Percentiles rank a stretch among this genome's conserved stretches.
Evolutionary conservation across 805 yeast genomes (phyloP).

Genomic region (Jamesozyma jinghongensis): DNA sequence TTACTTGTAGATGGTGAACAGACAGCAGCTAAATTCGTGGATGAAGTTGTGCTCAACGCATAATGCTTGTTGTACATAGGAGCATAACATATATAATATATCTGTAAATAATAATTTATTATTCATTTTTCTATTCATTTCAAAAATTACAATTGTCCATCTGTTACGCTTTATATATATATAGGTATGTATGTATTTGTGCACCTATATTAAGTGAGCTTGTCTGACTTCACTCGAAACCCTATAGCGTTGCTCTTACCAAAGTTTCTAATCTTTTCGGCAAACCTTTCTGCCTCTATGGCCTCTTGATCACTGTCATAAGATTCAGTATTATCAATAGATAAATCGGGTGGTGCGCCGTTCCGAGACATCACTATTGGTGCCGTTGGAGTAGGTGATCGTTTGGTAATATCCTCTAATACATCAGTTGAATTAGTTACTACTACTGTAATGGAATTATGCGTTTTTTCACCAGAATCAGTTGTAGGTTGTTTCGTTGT

Average conservation of each 20-base stretch:
- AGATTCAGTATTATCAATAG: too few species aligned
- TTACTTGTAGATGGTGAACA: constrained; percentile 51
- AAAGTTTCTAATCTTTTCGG: constrained; percentile 15
- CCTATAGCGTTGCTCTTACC: constrained; percentile 15
- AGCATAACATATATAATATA: constrained; percentile 2
- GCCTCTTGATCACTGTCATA: neutral
- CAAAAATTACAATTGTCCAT: neutral
- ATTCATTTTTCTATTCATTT: neutral
- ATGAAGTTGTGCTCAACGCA: constrained; percentile 38
- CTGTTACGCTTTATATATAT: neutral
- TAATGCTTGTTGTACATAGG: constrained; percentile 4
- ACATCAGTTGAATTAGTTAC: too few species aligned
- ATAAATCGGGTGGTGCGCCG: too few species aligned
- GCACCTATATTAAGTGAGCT: too few species aligned
- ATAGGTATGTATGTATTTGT: too few species aligned
- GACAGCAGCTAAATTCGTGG: constrained; percentile 50
- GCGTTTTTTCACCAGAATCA: too few species aligned
- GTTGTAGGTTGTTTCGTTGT: too few species aligned
- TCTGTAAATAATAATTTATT: too few species aligned
- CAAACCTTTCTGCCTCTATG: constrained; percentile 4
- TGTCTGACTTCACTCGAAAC: constrained; percentile 6
- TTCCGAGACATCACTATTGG: too few species aligned
- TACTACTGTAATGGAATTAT: too few species aligned
- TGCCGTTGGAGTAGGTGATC: too few species aligned
- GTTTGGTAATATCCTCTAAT: too few species aligned